Conservation (phyloP, 495 filamentous ascomycete species). For the Aspergillus ellipticus region DNA sequence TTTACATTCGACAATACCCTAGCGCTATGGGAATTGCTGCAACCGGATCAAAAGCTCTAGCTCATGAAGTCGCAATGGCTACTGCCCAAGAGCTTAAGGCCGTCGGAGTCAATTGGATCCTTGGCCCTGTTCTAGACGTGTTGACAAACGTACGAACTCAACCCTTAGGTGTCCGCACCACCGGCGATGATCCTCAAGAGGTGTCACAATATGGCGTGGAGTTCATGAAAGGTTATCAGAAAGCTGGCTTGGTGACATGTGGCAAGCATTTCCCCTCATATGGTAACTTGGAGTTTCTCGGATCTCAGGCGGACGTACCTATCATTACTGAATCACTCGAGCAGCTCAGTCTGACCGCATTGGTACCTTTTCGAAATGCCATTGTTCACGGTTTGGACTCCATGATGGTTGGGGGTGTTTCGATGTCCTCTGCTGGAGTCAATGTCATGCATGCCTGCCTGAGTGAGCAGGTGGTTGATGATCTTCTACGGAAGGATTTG, state of each 20-base stretch:
- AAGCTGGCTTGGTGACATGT: slow-evolving; percentile 77
- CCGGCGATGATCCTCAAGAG: slow-evolving; percentile 84
- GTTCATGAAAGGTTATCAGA: slow-evolving; percentile 83
- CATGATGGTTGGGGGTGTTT: slow-evolving; percentile 90
- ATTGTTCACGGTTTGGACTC: slow-evolving; percentile 79
- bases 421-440: slow-evolving; percentile 79
- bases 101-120: slow-evolving; percentile 85
- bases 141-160: slow-evolving; percentile 85
- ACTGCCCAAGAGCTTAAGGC: slow-evolving; percentile 82
- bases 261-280: slow-evolving; percentile 94
- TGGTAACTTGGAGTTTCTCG: slow-evolving; percentile 86
- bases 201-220: slow-evolving; percentile 83
- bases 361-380: slow-evolving; percentile 84
- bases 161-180: slow-evolving; percentile 76
- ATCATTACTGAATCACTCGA: slow-evolving; percentile 90
- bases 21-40: slow-evolving; percentile 89
- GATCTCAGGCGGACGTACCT: slow-evolving; percentile 79
- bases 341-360: slow-evolving; percentile 75
- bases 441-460: slow-evolving; percentile 91
- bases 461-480: slow-evolving; percentile 85
- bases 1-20: slow-evolving; percentile 86
- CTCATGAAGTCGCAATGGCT: slow-evolving; percentile 78
- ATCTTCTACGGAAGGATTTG: slow-evolving; percentile 73
- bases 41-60: slow-evolving; percentile 70
- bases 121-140: slow-evolving; percentile 87